phyloP scores from a whole-genome alignment of 495 filamentous ascomycete genomes.

The Aspergillus sclerotiicarbonarius region DNA sequence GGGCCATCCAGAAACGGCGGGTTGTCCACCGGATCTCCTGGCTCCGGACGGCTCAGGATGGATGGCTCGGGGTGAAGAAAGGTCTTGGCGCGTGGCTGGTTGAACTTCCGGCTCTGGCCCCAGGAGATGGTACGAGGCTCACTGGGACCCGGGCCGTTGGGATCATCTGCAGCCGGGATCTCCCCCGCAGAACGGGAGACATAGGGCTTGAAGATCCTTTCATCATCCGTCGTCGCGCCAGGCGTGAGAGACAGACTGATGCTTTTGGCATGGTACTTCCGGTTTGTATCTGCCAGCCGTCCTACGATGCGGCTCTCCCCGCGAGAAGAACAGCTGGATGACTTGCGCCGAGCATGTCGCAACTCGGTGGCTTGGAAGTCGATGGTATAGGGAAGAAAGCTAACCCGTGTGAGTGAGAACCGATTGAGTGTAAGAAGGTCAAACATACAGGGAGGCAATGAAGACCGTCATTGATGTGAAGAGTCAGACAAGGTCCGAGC shows the following conservation, averaged over 20 bases:
- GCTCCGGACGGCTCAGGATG: conserved; percentile 64
- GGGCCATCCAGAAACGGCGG: conserved; percentile 10
- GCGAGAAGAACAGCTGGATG: conserved; percentile 36
- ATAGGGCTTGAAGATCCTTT: conserved; percentile 54
- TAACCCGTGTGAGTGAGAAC: conserved; percentile 29
- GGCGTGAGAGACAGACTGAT: conserved; percentile 49
- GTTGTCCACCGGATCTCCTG: conserved; percentile 28
- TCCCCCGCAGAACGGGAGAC: conserved; percentile 32
- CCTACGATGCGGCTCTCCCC: conserved; percentile 37
- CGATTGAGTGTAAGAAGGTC: background rate
- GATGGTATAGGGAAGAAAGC: conserved; percentile 87
- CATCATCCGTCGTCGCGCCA: conserved; percentile 58
- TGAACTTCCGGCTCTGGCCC: conserved; percentile 62
- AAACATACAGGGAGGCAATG: conserved; percentile 75
- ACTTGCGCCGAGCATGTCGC: conserved; percentile 30
- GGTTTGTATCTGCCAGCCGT: conserved; percentile 22
- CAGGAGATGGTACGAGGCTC: conserved; percentile 54
- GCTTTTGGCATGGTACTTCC: conserved; percentile 22
- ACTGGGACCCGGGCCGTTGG: conserved; percentile 36
- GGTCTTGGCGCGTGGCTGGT: conserved; percentile 72
- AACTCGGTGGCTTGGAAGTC: conserved; percentile 58
- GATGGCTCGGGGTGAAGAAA: conserved; percentile 67
- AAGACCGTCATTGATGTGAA: conserved; percentile 70
- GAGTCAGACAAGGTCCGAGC: conserved; percentile 5
- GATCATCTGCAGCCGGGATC: conserved; percentile 25